Evolutionary conservation across 2,329 filamentous ascomycete species (phyloP), one percentile per base, ranked within the genome.

Genomic region (Fusarium subglutinans): DNA sequence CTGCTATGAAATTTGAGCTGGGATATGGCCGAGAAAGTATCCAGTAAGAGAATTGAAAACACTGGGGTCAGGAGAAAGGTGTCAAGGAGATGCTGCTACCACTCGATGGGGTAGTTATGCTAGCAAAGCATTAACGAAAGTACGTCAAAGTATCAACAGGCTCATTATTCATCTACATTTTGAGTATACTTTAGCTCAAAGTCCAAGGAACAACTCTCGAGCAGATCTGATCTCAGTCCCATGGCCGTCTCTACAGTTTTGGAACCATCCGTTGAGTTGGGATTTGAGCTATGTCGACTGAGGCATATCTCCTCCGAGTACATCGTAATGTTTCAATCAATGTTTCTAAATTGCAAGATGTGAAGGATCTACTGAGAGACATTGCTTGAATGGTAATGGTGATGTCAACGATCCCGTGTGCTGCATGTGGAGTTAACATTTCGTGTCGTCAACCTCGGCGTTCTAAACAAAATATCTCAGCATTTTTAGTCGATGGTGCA

Each of bases 101-200:
- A 35, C 0, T 35, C 14, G 35, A 37, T 1, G 15, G 35, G 35
- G 35, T 37, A 18, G 35, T 10, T 17, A 37, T 9, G 15, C 10
- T 18, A 10, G 17, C 35, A 18, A 37, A 9, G 35, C 10, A 18
- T 18, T 37, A 10, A 18, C 17, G 0, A 37, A 37, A 37, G 14
- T 9, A 37, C 15, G 9, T 18, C 35, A 37, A 2, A 10, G 6
- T 37, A 37, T 37, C 3, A 14, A 20, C 9, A 20, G 12, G 3
- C 9, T 20, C 5, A 6, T 18, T 13, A 20, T 20, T 14, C 3
- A 8, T 14, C 6, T 0, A 3, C 1, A 3, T 6, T 20, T 9
- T 20, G 0, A 14, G 8, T 20, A 2, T 1, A 11, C 3, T 15
- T 35, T 1, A 2, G 5, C 14, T 4, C 4, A 20, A 6, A 15